Base-by-base conservation (phyloP, 371 early-diverging fungal species). In the Mucor irregularis region DNA sequence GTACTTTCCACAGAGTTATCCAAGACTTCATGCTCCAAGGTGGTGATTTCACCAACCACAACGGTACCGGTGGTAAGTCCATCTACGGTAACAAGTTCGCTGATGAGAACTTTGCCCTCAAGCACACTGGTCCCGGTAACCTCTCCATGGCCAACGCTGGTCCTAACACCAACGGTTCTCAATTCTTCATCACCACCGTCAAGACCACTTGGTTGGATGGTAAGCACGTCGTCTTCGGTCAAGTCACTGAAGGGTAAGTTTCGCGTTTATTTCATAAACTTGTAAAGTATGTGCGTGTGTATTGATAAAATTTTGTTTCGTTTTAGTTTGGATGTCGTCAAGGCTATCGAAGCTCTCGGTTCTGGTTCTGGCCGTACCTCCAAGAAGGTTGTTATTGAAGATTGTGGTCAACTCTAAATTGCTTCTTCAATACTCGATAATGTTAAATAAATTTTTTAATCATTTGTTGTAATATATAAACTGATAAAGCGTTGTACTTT, bases 181-280 rank as follows among this genome's bases (percentile, higher is more conserved):
- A 99, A 82, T 99, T 99, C 90, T 99, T 98, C 84, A 93, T 97
- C 76, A 92, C 93, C 77, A 90, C 93, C 14, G 87, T 77, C 56
- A 66, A 71, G 72, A 84, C 89, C 39, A 50, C 85, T 25, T 97
- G 98, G 98, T 89, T 99, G 64, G 97, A 99, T 80, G 94, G 94
- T 64, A 96, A 95, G 85, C 99, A 99, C 87, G 96, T 96, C 57
- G 99, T 99, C 34, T 99, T 99, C 75, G 99, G 99, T 50, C 38
- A 72, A 35, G 99, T 99, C 22, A 69, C 78, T 49, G 85, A 90
- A 64, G 95, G 78, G 90, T 49, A 81, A 82, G 73, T 53, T 26
- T n/a, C n/a, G n/a, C n/a, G n/a, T n/a, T n/a, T n/a, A n/a, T n/a
- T n/a, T n/a, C n/a, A n/a, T n/a, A n/a, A n/a, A n/a, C n/a, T 16